Conservation (phyloP, 768 basidiomycete species). For the Termitomyces sp. region DNA sequence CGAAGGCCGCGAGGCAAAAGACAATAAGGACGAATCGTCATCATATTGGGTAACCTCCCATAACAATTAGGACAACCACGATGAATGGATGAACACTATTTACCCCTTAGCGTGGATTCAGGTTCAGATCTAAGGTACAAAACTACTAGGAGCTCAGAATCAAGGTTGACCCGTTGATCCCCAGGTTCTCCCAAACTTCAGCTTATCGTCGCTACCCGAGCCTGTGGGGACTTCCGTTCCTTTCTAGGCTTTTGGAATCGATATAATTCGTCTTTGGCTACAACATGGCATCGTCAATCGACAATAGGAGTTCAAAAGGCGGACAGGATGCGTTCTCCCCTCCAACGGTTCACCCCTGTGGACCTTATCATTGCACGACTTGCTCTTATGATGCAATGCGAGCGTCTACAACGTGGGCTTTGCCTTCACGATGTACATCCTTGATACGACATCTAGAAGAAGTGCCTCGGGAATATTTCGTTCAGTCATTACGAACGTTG, state of each 20-base stretch:
- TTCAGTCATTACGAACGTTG: conserved; percentile 60
- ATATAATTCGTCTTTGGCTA: conserved; percentile 10
- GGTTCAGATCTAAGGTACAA: conserved; percentile 14
- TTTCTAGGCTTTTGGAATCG: conserved; percentile 16
- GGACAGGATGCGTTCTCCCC: conserved; percentile 6
- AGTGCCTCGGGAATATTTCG: conserved; percentile 69
- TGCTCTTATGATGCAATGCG: neutral
- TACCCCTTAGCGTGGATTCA: conserved; percentile 15
- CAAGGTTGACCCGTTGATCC: conserved; percentile 8
- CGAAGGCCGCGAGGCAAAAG: conserved; percentile 22
- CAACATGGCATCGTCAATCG: conserved; percentile 18
- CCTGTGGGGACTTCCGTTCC: conserved; percentile 24
- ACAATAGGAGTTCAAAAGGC: conserved; percentile 21
- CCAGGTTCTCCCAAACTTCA: conserved; percentile 13
- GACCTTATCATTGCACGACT: conserved; percentile 32
- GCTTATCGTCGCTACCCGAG: conserved; percentile 11
- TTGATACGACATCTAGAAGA: conserved; percentile 39
- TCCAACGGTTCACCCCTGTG: conserved; percentile 30
- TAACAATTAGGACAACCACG: conserved; percentile 30
- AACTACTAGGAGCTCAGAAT: conserved; percentile 4
- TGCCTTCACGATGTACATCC: conserved; percentile 23
- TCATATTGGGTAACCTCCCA: conserved; percentile 19
- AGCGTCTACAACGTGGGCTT: conserved; percentile 7
- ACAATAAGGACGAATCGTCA: conserved; percentile 33
- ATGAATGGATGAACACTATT: conserved; percentile 5